phyloP scores from a whole-genome alignment of 2,329 filamentous ascomycete species.

The Curvularia sp. region DNA sequence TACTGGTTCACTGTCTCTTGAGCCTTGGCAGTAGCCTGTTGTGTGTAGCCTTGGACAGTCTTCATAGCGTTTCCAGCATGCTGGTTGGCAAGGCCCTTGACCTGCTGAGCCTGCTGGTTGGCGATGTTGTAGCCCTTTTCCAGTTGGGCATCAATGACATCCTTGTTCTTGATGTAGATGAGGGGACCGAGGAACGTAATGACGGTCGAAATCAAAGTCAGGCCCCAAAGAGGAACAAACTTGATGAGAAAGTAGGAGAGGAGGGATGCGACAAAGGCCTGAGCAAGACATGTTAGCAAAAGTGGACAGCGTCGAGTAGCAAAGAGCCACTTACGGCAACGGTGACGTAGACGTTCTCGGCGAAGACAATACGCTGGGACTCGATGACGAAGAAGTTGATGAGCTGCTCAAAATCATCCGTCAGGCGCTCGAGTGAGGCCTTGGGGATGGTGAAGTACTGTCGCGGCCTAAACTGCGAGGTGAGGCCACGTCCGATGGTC shows the following conservation, averaged over 20 bases:
- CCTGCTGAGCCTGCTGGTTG: conserved; percentile 65
- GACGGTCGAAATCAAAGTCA: conserved; percentile 64
- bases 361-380: conserved; percentile 70
- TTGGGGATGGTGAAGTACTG: conserved; percentile 72
- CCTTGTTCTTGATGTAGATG: conserved; percentile 70
- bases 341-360: conserved; percentile 69
- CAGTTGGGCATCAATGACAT: conserved; percentile 68
- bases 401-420: conserved; percentile 69
- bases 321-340: conserved; percentile 59
- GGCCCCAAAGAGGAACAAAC: conserved; percentile 70
- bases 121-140: conserved; percentile 62
- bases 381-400: conserved; percentile 74
- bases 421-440: conserved; percentile 66
- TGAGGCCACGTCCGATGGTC: conserved; percentile 64
- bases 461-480: conserved; percentile 67
- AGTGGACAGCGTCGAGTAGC: background rate
- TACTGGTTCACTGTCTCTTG: conserved; percentile 58
- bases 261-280: conserved; percentile 68
- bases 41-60: conserved; percentile 65
- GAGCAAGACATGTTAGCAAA: conserved; percentile 13
- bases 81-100: conserved; percentile 66
- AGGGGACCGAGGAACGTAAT: conserved; percentile 67
- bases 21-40: conserved; percentile 67
- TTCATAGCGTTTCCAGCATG: conserved; percentile 66
- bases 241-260: conserved; percentile 71